These are phyloP conservation scores for Candida cerambycidarum DNA, from an alignment of 805 yeast species.

Conservation along the genomic window DNA sequence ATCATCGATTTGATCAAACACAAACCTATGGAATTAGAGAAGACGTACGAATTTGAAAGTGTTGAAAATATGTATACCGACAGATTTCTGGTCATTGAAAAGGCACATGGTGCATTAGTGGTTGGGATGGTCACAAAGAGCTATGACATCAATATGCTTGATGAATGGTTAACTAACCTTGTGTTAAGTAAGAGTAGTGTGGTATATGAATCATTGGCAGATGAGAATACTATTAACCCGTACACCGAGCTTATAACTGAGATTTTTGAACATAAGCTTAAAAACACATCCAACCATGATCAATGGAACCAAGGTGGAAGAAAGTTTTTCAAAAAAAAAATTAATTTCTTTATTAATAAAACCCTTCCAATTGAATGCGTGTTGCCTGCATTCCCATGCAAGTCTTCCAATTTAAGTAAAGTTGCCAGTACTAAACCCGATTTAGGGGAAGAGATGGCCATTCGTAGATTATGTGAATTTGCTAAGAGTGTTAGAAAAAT, in stretches of 20 bases:
- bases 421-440: constrained; percentile 53
- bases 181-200: constrained; percentile 22
- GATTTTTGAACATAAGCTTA: constrained; percentile 46
- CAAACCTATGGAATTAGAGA: neutral
- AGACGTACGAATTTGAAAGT: neutral
- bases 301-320: constrained; percentile 51
- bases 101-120: constrained; percentile 13
- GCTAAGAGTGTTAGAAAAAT: constrained; percentile 28
- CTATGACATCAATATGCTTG: constrained; percentile 24
- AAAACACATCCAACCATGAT: constrained; percentile 47
- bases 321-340: constrained; percentile 40
- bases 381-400: constrained; percentile 65
- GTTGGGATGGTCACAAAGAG: constrained; percentile 32
- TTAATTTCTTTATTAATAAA: constrained; percentile 50
- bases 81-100: constrained; percentile 21
- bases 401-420: constrained; percentile 56
- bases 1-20: too few species aligned
- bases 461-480: constrained; percentile 31
- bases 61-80: neutral
- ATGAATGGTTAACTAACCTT: constrained; percentile 33
- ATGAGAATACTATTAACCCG: too few species aligned
- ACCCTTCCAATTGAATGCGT: constrained; percentile 52
- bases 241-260: constrained; percentile 26
- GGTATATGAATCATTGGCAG: constrained; percentile 11
- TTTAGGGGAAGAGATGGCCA: constrained; percentile 46